Conservation (phyloP, 805 yeast genomes). For the Kluyveromyces wickerhamii region DNA sequence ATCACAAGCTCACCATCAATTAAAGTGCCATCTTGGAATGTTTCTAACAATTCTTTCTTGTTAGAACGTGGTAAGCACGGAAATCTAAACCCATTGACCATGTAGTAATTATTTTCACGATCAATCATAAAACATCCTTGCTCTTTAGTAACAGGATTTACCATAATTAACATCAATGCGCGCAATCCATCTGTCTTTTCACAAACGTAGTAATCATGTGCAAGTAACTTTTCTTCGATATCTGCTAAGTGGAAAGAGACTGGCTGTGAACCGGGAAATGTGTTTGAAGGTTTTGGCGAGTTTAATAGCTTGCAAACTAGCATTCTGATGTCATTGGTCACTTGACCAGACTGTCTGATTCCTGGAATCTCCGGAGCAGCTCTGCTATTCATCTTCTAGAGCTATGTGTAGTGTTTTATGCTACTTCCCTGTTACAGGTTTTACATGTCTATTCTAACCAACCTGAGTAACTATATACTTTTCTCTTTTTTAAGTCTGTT, state of each 20-base stretch:
- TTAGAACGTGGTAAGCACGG: conserved; percentile 42
- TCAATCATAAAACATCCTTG: conserved; percentile 88
- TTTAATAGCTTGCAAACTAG: conserved; percentile 59
- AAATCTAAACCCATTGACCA: conserved; percentile 78
- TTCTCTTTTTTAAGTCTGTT: not conserved
- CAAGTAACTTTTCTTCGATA: conserved; percentile 48
- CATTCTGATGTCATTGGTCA: conserved; percentile 56
- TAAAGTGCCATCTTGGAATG: conserved; percentile 78
- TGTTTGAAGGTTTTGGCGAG: conserved; percentile 38
- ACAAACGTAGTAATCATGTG: conserved; percentile 85
- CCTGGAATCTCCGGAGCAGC: conserved; percentile 87
- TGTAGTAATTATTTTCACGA: conserved; percentile 77
- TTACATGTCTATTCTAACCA: not conserved
- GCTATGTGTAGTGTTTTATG: no score
- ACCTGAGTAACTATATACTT: not conserved
- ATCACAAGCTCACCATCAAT: conserved; percentile 91
- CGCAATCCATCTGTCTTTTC: conserved; percentile 94
- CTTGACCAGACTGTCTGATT: conserved; percentile 60
- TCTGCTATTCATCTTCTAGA: conserved; percentile 31
- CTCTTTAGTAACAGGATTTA: conserved; percentile 60
- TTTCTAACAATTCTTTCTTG: conserved; percentile 28
- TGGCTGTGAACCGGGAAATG: conserved; percentile 93
- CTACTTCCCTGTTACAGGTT: not conserved
- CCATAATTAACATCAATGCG: conserved; percentile 61
- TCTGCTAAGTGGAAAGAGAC: conserved; percentile 78